A percentile compares a stretch with the other conserved stretches of the same genome.
Evolutionary conservation across 2,329 filamentous ascomycete genomes (phyloP).

Genomic region (Colletotrichum agaves): DNA sequence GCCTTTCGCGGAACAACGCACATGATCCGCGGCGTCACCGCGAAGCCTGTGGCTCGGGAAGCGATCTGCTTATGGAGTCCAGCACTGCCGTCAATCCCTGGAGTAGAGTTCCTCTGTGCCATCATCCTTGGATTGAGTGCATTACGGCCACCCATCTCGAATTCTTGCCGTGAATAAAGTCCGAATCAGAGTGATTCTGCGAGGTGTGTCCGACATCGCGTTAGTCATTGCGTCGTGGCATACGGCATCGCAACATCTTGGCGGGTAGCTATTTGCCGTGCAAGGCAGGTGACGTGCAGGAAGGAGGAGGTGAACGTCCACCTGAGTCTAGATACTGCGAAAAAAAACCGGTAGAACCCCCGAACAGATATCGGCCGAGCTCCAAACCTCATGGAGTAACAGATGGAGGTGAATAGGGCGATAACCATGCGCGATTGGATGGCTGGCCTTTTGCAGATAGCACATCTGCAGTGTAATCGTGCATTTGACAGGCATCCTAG

Average conservation of each 20-base stretch:
- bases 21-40: neutral
- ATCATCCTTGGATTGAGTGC: no score
- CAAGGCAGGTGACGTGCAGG: neutral
- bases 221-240: slow-evolving; percentile 11
- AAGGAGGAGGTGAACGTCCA: no score
- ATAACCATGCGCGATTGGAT: no score
- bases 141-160: neutral
- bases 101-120: no score
- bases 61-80: neutral
- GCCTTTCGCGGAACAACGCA: neutral
- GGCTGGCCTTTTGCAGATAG: no score
- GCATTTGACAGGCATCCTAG: no score
- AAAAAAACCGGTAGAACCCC: neutral
- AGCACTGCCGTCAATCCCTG: no score
- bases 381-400: no score
- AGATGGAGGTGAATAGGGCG: no score
- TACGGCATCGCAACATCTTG: slow-evolving; percentile 7
- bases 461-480: no score
- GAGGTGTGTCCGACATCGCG: slow-evolving; percentile 17
- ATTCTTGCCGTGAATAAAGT: neutral
- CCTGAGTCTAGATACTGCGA: no score
- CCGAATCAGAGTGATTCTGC: neutral
- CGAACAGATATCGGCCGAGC: no score
- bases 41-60: neutral
- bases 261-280: neutral